These are phyloP conservation scores for Calonectria hawksworthii DNA, from an alignment of 2,329 filamentous ascomycete species.

Conservation along the genomic window DNA sequence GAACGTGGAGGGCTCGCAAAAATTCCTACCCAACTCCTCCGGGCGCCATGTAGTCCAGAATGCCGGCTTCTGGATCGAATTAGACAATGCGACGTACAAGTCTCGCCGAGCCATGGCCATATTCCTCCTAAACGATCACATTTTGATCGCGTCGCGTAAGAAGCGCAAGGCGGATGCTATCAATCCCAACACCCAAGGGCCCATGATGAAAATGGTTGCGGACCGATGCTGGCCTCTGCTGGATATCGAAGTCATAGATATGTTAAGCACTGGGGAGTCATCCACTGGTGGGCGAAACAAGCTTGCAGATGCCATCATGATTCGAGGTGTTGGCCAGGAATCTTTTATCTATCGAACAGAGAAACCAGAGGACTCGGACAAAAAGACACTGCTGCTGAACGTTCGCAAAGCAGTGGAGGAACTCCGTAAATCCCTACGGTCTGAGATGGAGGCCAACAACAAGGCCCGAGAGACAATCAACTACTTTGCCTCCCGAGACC, in stretches of 20 bases:
- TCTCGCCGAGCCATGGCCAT: slow-evolving; percentile 90
- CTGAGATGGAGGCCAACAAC: slow-evolving; percentile 89
- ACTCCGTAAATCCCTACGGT: slow-evolving; percentile 85
- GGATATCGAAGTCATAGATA: slow-evolving; percentile 93
- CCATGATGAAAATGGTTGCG: slow-evolving; percentile 84
- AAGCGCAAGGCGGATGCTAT: slow-evolving; percentile 86
- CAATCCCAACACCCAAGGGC: slow-evolving; percentile 63
- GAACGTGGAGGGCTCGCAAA: slow-evolving; percentile 96
- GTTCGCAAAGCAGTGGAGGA: slow-evolving; percentile 95
- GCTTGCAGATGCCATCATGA: slow-evolving; percentile 88
- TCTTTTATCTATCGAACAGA: slow-evolving; percentile 96
- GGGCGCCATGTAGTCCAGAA: slow-evolving; percentile 96
- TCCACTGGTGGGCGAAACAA: slow-evolving; percentile 67
- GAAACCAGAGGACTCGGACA: slow-evolving; percentile 83
- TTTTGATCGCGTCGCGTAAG: slow-evolving; percentile 91
- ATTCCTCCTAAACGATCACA: slow-evolving; percentile 93
- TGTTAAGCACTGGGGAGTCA: slow-evolving; percentile 76
- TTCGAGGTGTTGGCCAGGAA: slow-evolving; percentile 87
- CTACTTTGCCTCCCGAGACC: slow-evolving; percentile 85
- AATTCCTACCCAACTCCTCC: slow-evolving; percentile 90
- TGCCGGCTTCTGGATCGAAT: slow-evolving; percentile 92
- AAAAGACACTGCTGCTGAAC: slow-evolving; percentile 84
- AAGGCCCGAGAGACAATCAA: slow-evolving; percentile 88
- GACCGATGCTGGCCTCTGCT: slow-evolving; percentile 95
- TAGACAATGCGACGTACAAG: slow-evolving; percentile 98